Percentiles rank a stretch among this genome's conserved stretches.
Conservation (phyloP, 176 grass and related monocot genomes). For the Oryza glaberrima region DNA sequence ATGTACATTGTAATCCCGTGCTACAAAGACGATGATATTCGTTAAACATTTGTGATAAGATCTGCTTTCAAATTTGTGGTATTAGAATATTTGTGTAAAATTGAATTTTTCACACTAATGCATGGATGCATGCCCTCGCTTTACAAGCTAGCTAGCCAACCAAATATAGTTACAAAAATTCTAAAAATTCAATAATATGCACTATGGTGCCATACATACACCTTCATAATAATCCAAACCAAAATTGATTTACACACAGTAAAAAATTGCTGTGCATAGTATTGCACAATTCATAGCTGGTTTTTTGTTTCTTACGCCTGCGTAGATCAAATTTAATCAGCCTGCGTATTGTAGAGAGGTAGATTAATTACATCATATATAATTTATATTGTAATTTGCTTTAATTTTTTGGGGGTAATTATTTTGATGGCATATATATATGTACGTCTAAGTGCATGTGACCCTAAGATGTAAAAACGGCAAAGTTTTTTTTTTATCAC, state of each 20-base stretch:
- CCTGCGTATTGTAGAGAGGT: too few species aligned
- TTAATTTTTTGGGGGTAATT: background rate
- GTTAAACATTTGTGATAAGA: background rate
- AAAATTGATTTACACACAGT: background rate
- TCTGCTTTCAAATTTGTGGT: background rate
- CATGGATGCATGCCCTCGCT: background rate
- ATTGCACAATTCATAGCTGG: background rate
- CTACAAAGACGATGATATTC: background rate
- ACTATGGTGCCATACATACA: background rate
- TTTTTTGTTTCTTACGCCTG: too few species aligned
- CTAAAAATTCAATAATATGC: background rate
- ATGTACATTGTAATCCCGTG: background rate
- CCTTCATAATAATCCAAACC: background rate
- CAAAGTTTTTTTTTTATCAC: background rate
- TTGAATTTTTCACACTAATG: background rate
- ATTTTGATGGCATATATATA: background rate
- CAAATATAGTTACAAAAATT: background rate
- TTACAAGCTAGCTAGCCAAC: background rate
- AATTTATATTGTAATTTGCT: too few species aligned
- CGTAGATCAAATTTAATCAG: too few species aligned
- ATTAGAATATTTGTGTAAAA: background rate
- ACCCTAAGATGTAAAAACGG: background rate
- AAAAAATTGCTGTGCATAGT: background rate
- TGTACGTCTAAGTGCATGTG: background rate
- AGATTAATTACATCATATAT: too few species aligned